These are phyloP conservation scores for Xylaria longipes DNA, from an alignment of 495 filamentous ascomycete species.

Conservation along the genomic window DNA sequence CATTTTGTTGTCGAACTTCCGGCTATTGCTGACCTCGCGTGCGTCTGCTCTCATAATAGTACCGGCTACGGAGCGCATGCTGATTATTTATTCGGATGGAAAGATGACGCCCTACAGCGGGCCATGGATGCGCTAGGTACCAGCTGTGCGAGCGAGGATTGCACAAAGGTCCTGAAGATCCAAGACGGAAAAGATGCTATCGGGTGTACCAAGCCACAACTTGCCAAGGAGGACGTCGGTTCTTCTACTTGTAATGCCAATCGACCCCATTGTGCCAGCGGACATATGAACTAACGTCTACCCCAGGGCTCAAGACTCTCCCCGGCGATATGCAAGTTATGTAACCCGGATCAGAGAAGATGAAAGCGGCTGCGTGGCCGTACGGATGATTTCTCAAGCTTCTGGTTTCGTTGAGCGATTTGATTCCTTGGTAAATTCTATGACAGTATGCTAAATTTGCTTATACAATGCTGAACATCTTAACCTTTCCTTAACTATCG, in stretches of 20 bases:
- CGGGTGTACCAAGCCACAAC: constrained; percentile 43
- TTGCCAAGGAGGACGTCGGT: constrained; percentile 42
- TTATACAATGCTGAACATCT: not conserved
- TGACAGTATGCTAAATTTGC: not conserved
- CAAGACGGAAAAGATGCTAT: constrained; percentile 41
- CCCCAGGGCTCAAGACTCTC: constrained; percentile 33
- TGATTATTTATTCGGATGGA: constrained; percentile 55
- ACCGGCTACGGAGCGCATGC: constrained; percentile 45
- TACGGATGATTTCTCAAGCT: not conserved
- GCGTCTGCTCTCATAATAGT: constrained; percentile 8
- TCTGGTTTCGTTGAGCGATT: not conserved
- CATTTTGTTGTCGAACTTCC: not conserved
- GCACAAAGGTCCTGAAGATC: constrained; percentile 42
- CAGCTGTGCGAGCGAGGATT: constrained; percentile 43
- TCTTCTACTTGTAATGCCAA: constrained; percentile 20
- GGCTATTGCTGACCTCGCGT: constrained; percentile 23
- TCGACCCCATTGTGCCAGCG: not conserved
- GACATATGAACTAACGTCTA: not conserved
- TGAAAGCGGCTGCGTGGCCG: not conserved
- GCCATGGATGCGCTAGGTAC: constrained; percentile 45
- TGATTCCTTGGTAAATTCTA: not conserved
- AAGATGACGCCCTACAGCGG: constrained; percentile 48
- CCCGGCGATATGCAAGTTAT: constrained; percentile 27
- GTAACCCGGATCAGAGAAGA: not conserved
- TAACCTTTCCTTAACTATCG: not conserved